Conservation (phyloP, 1,139 yeast genomes). For the Lodderomyces orthopsilosis region DNA sequence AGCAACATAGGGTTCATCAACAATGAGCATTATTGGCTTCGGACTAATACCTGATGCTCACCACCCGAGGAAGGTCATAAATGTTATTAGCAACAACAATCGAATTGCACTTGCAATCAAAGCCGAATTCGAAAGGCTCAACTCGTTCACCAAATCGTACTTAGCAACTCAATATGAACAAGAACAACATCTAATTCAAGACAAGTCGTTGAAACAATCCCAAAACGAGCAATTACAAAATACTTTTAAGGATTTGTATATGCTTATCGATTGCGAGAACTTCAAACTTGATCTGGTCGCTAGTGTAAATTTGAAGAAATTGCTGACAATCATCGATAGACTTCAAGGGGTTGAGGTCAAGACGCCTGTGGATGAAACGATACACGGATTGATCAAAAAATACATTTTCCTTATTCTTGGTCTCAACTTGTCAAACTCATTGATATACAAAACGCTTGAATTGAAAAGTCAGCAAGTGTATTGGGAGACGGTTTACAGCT, state of each 20-base stretch:
- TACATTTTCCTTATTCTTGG: slow-evolving; percentile 26
- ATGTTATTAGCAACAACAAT: slow-evolving; percentile 15
- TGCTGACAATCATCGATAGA: slow-evolving; percentile 14
- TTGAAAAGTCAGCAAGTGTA: slow-evolving; percentile 35
- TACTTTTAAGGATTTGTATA: slow-evolving; percentile 24
- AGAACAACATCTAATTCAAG: slow-evolving; percentile 6
- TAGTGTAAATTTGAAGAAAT: slow-evolving; percentile 15
- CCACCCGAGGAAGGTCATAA: slow-evolving; percentile 12
- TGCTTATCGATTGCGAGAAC: slow-evolving; percentile 23
- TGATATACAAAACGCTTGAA: slow-evolving; percentile 35
- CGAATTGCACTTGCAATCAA: slow-evolving; percentile 14
- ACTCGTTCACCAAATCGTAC: slow-evolving; percentile 13
- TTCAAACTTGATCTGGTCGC: slow-evolving; percentile 20
- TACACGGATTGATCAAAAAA: slow-evolving; percentile 21
- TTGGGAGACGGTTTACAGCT: slow-evolving; percentile 32
- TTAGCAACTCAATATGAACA: slow-evolving; percentile 13
- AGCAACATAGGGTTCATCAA: not conserved
- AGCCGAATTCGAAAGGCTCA: slow-evolving; percentile 12
- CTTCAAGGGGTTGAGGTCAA: slow-evolving; percentile 4
- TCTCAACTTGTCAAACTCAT: slow-evolving; percentile 30
- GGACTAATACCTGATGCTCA: slow-evolving; percentile 14
- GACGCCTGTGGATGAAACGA: slow-evolving; percentile 6
- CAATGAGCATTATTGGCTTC: slow-evolving; percentile 18
- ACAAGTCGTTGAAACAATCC: not conserved
- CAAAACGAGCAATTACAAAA: slow-evolving; percentile 24